Evolutionary conservation across 345 rosid species (phyloP).

Genomic region (Salix brachista): DNA sequence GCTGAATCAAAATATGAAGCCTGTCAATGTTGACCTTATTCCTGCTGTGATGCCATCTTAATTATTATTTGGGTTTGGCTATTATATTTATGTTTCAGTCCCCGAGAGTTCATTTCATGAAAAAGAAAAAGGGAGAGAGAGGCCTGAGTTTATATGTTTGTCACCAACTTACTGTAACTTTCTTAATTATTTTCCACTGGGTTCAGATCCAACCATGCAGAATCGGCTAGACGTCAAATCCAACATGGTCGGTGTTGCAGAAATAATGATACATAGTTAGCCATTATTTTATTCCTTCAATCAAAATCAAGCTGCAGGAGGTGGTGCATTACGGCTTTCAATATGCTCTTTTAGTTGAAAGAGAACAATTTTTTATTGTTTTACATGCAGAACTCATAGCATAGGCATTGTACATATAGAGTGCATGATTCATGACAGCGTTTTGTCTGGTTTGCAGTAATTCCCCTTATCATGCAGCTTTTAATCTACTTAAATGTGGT

Average conservation of each 20-base stretch:
- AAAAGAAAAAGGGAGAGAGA: no score
- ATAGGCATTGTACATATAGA: slow-evolving; percentile 42
- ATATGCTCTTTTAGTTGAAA: slow-evolving; percentile 18
- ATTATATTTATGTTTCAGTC: background rate
- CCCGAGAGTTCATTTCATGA: background rate
- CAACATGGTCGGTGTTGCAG: background rate
- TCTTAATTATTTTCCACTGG: background rate
- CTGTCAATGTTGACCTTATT: background rate
- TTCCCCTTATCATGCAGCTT: slow-evolving; percentile 11
- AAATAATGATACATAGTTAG: slow-evolving; percentile 1
- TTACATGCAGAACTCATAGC: slow-evolving; percentile 36
- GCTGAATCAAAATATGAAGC: background rate
- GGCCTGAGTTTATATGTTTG: background rate
- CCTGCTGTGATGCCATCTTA: background rate
- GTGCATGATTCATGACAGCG: slow-evolving; percentile 36
- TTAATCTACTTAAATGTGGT: slow-evolving; percentile 14
- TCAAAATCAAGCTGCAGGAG: slow-evolving; percentile 27
- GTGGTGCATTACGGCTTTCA: slow-evolving; percentile 34
- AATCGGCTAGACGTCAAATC: background rate
- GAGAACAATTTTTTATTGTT: slow-evolving; percentile 28
- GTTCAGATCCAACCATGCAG: background rate
- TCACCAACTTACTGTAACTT: background rate
- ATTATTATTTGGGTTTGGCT: background rate
- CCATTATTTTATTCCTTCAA: slow-evolving; percentile 16
- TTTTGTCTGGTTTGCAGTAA: slow-evolving; percentile 32